phyloP scores from a whole-genome alignment of 2,329 filamentous ascomycete genomes.

The Nemania sp. region DNA sequence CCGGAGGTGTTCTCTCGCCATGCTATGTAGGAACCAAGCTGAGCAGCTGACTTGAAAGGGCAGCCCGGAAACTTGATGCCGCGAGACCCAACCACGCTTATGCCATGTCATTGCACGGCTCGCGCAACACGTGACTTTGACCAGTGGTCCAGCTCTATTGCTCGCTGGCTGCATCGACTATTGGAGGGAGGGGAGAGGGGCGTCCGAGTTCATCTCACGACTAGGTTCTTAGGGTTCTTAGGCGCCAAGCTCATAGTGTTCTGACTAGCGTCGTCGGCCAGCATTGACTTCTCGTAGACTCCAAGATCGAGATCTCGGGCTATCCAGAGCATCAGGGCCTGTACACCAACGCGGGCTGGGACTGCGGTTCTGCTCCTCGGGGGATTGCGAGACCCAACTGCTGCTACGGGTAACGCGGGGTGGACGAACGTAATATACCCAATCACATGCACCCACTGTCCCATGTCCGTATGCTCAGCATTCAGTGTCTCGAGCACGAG shows the following conservation, averaged over 20 bases:
- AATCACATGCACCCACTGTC: conserved; percentile 91
- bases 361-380: conserved; percentile 24
- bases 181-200: conserved; percentile 14
- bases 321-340: conserved; percentile 54
- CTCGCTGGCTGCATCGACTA: conserved; percentile 11
- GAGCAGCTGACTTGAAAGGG: conserved; percentile 5
- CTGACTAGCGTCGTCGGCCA: conserved; percentile 22
- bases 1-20: conserved; percentile 15
- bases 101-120: conserved; percentile 23
- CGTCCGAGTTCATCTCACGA: conserved; percentile 10
- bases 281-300: conserved; percentile 38
- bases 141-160: conserved; percentile 13
- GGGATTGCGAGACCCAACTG: conserved; percentile 6
- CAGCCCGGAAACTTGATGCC: conserved; percentile 9
- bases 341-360: conserved; percentile 62
- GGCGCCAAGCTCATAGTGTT: conserved; percentile 8
- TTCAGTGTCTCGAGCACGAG: conserved; percentile 76
- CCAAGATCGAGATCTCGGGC: conserved; percentile 39
- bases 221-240: conserved; percentile 4
- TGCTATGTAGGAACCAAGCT: conserved; percentile 2
- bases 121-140: conserved; percentile 24
- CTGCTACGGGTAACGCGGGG: neutral
- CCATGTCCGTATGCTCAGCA: conserved; percentile 72
- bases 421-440: conserved; percentile 72
- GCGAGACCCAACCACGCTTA: conserved; percentile 10